These are phyloP conservation scores for Thermoascus crustaceus DNA, from an alignment of 2,329 filamentous ascomycete genomes.

Conservation along the genomic window DNA sequence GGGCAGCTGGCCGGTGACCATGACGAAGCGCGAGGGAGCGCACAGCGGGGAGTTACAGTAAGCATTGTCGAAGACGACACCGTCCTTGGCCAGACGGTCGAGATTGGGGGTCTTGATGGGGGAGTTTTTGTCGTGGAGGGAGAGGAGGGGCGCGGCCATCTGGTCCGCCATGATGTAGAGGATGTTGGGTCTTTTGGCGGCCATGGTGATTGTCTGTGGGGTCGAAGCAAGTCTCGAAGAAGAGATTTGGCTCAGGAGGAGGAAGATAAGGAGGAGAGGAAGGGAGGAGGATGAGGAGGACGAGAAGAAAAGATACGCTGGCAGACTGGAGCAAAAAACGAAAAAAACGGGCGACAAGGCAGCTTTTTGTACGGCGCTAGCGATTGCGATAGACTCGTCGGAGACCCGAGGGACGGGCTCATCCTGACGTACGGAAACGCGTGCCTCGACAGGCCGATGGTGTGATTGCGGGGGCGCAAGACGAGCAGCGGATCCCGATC, in stretches of 20 bases:
- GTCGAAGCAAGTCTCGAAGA: too few species aligned
- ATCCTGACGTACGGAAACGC: slow-evolving; percentile 4
- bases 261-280: neutral
- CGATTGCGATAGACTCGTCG: neutral
- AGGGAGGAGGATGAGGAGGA: too few species aligned
- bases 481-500: too few species aligned
- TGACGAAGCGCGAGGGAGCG: slow-evolving; percentile 84
- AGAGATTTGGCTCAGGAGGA: neutral
- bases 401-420: neutral
- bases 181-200: slow-evolving; percentile 59
- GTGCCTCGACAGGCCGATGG: slow-evolving; percentile 5
- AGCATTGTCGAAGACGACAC: slow-evolving; percentile 85
- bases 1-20: slow-evolving; percentile 86
- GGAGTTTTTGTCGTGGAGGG: slow-evolving; percentile 82
- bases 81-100: slow-evolving; percentile 68
- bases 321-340: too few species aligned
- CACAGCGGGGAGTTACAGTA: slow-evolving; percentile 93
- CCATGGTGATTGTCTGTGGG: slow-evolving; percentile 19
- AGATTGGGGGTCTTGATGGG: slow-evolving; percentile 90
- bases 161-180: slow-evolving; percentile 97
- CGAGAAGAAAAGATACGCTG: too few species aligned
- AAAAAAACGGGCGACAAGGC: slow-evolving; percentile 2
- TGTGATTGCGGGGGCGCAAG: slow-evolving; percentile 10
- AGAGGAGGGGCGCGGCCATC: slow-evolving; percentile 79
- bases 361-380: too few species aligned